Percentiles rank a stretch among this genome's conserved stretches.
Evolutionary conservation across 805 yeast species (phyloP).

Genomic region (Saccharomycopsis lassenensis): DNA sequence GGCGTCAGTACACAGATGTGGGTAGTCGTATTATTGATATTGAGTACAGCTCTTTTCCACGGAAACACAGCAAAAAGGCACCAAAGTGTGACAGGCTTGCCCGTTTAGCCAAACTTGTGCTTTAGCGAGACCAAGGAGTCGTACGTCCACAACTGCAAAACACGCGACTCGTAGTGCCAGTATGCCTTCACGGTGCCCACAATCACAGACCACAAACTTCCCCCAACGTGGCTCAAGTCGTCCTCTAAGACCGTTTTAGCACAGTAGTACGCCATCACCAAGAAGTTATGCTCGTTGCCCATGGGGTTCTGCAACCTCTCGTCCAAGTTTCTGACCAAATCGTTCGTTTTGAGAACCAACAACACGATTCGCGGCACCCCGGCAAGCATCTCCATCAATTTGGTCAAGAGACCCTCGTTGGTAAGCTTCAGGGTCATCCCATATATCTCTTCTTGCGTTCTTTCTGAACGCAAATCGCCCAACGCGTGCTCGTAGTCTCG

Average conservation of each 20-base stretch:
- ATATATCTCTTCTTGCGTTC: conserved; percentile 53
- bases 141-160: conserved; percentile 25
- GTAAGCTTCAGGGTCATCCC: conserved; percentile 55
- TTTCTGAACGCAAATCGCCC: conserved; percentile 41
- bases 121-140: conserved; percentile 26
- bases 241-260: conserved; percentile 71
- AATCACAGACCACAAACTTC: conserved; percentile 9
- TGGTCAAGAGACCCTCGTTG: conserved; percentile 54
- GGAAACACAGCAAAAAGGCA: neutral
- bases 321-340: conserved; percentile 80
- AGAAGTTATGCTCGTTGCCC: conserved; percentile 79
- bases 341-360: conserved; percentile 86
- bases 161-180: conserved; percentile 25
- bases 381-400: conserved; percentile 69
- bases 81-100: too few species aligned
- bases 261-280: conserved; percentile 86
- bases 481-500: conserved; percentile 73
- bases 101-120: too few species aligned
- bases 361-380: conserved; percentile 78
- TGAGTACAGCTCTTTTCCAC: too few species aligned
- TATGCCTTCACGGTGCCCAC: conserved; percentile 23
- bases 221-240: conserved; percentile 31
- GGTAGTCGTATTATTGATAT: too few species aligned
- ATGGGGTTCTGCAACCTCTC: conserved; percentile 72
- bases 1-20: neutral